Conservation (phyloP, 768 basidiomycete genomes). For the Coprinopsis marcescibilis region DNA sequence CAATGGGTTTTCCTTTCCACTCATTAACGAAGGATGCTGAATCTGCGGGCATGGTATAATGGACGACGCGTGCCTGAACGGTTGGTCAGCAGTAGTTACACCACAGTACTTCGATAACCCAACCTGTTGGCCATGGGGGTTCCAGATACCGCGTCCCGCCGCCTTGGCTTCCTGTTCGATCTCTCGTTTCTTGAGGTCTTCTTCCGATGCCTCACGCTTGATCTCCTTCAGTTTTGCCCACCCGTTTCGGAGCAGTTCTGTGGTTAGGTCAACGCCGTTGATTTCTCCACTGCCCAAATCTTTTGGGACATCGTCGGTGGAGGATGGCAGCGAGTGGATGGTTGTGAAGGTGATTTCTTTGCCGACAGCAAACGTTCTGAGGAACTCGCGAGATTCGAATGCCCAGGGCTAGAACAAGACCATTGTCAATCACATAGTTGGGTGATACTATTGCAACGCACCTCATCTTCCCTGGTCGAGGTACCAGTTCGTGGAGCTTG, state of each 20-base stretch:
- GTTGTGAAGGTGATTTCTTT: slow-evolving; percentile 86
- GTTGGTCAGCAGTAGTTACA: slow-evolving; percentile 3
- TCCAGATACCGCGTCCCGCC: slow-evolving; percentile 82
- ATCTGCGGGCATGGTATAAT: slow-evolving; percentile 86
- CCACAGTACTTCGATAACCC: slow-evolving; percentile 2
- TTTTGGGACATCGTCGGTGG: slow-evolving; percentile 69
- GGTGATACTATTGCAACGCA: slow-evolving; percentile 21
- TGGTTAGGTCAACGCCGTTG: slow-evolving; percentile 63
- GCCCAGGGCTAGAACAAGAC: slow-evolving; percentile 66
- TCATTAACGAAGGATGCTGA: slow-evolving; percentile 84
- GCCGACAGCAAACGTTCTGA: slow-evolving; percentile 80
- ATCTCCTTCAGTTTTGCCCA: slow-evolving; percentile 91
- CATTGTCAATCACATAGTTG: neutral
- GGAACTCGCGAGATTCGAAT: slow-evolving; percentile 88
- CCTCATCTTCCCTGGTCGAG: slow-evolving; percentile 84
- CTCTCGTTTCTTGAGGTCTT: slow-evolving; percentile 66
- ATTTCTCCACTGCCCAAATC: slow-evolving; percentile 78
- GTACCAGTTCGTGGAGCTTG: slow-evolving; percentile 81
- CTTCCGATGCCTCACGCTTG: slow-evolving; percentile 77
- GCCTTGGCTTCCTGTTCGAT: slow-evolving; percentile 71
- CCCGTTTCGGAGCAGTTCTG: slow-evolving; percentile 79
- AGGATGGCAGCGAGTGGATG: slow-evolving; percentile 63
- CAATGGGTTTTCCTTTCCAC: slow-evolving; percentile 87
- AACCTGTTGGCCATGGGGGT: slow-evolving; percentile 72
- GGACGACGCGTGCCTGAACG: slow-evolving; percentile 60